Percentiles rank a stretch among this genome's conserved stretches.
Conservation (phyloP, 108 stramenopile species). For the Stephanodiscus triporus region DNA sequence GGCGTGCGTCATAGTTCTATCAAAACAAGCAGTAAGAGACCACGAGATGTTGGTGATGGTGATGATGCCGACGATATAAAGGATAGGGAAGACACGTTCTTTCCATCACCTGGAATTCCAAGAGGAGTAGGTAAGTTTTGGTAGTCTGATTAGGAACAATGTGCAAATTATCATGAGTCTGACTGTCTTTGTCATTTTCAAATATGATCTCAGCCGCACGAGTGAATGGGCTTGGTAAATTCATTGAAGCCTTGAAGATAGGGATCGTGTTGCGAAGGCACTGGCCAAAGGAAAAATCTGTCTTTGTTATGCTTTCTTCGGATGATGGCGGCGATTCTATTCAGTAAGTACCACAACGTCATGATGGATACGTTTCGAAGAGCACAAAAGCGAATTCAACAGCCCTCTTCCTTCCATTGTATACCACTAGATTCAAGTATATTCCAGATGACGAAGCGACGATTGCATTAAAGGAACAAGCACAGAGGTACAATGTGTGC, state of each 20-base stretch:
- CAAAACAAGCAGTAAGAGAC: constrained; percentile 29
- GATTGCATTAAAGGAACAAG: constrained; percentile 80
- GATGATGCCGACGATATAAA: constrained; percentile 13
- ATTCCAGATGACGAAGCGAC: constrained; percentile 72
- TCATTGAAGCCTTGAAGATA: constrained; percentile 75
- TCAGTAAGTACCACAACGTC: constrained; percentile 23
- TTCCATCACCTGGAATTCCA: constrained; percentile 43
- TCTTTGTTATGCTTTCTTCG: constrained; percentile 73
- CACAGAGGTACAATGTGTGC: constrained; percentile 65
- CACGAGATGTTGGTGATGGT: constrained; percentile 19
- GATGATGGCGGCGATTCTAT: constrained; percentile 86
- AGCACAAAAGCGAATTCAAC: neutral
- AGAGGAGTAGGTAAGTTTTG: constrained; percentile 40
- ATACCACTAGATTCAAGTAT: constrained; percentile 42
- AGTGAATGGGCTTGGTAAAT: constrained; percentile 75
- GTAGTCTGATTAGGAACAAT: neutral
- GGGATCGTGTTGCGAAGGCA: constrained; percentile 87
- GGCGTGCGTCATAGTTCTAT: constrained; percentile 12
- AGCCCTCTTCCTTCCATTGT: neutral
- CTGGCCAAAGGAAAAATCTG: constrained; percentile 64
- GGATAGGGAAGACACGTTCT: constrained; percentile 26
- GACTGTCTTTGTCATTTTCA: neutral
- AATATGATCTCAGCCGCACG: constrained; percentile 52
- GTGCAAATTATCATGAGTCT: neutral
- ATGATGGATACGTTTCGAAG: neutral